These are phyloP conservation scores for Penicillium herquei DNA, from an alignment of 495 filamentous ascomycete species.

Conservation along the genomic window DNA sequence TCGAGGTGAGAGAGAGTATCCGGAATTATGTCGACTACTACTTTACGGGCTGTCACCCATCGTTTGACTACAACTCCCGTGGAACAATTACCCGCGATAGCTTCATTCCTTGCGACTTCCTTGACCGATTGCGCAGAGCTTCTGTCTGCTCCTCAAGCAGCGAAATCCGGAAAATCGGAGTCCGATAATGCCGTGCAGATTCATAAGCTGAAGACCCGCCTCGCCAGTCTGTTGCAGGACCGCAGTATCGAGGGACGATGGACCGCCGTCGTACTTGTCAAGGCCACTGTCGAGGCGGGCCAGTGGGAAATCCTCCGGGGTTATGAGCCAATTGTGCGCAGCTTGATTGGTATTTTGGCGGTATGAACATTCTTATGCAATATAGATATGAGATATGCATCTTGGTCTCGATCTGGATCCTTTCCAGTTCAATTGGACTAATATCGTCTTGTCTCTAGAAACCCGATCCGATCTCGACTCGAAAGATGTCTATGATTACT, in stretches of 20 bases:
- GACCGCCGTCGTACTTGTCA: conserved; percentile 72
- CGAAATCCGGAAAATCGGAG: conserved; percentile 51
- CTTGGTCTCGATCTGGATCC: neutral
- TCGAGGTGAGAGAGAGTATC: no score
- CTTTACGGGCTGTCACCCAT: conserved; percentile 63
- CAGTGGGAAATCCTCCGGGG: conserved; percentile 74
- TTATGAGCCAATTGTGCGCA: conserved; percentile 68
- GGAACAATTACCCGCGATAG: conserved; percentile 61
- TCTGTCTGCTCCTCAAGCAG: conserved; percentile 48
- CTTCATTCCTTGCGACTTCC: conserved; percentile 59
- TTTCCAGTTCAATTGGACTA: conserved; percentile 1
- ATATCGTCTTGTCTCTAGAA: conserved; percentile 49
- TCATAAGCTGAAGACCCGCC: conserved; percentile 75
- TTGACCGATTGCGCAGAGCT: conserved; percentile 59
- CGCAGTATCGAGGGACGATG: conserved; percentile 70
- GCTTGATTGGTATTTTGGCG: conserved; percentile 66
- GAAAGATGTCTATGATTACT: conserved; percentile 70
- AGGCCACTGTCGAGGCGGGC: conserved; percentile 75
- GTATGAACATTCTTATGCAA: conserved; percentile 38
- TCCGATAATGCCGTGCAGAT: conserved; percentile 62
- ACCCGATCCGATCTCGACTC: conserved; percentile 67
- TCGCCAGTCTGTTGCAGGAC: conserved; percentile 73
- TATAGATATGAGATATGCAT: neutral
- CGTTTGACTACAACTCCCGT: conserved; percentile 62
- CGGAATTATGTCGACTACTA: conserved; percentile 23